Conservation (phyloP, 208 protist species). For the Naegleria fowleri region DNA sequence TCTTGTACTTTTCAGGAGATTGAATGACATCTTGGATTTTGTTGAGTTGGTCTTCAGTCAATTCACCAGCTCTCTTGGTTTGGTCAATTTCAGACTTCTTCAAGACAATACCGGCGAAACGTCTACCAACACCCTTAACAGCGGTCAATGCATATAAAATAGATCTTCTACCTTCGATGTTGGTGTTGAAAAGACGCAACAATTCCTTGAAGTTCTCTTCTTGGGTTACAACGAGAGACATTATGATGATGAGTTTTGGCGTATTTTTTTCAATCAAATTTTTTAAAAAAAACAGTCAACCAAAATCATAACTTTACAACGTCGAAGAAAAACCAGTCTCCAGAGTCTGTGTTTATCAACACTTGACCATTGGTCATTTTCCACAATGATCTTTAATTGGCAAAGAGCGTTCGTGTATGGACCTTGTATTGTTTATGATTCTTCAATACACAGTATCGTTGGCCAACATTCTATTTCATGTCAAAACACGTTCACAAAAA, state of each 20-base stretch:
- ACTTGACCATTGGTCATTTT: no score
- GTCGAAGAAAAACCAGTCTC: no score
- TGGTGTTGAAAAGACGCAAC: constrained; percentile 99
- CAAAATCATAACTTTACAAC: no score
- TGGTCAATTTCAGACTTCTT: constrained; percentile 98
- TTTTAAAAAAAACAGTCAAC: no score
- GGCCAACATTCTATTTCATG: no score
- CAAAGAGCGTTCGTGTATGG: no score
- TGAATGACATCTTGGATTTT: constrained; percentile 93
- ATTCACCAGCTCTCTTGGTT: constrained; percentile 66
- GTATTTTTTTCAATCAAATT: not conserved
- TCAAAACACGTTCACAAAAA: no score
- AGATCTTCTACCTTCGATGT: constrained; percentile 84
- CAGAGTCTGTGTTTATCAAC: no score
- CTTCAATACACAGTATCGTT: no score
- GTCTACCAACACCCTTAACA: constrained; percentile 98
- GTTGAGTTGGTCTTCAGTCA: constrained; percentile 84
- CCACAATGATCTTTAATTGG: no score
- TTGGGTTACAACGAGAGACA: constrained; percentile 3
- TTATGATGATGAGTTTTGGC: not conserved
- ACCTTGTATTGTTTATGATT: no score
- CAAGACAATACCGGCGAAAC: constrained; percentile 95
- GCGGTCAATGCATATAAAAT: constrained; percentile 85
- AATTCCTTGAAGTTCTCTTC: constrained; percentile 96
- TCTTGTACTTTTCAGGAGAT: constrained; percentile 97